Percentiles rank a stretch among this genome's conserved stretches.
Conservation (phyloP, 331 rosid genomes). For the Telfairia occidentalis region DNA sequence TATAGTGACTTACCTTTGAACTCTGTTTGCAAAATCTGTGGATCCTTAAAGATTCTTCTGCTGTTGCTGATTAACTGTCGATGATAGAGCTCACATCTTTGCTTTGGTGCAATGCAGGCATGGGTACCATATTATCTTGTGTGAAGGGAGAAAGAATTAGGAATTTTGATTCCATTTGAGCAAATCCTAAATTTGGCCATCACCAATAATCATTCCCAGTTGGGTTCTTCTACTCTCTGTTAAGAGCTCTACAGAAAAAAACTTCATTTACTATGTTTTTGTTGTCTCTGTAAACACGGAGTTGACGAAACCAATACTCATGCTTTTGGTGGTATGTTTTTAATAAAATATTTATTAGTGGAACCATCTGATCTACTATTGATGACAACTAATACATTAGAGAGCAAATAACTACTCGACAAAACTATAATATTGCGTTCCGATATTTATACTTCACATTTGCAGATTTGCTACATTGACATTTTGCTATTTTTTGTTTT, state of each 20-base stretch:
- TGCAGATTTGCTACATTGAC: too few relatives aligned
- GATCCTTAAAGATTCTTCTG: neutral
- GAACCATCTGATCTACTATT: too few relatives aligned
- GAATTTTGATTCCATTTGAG: neutral
- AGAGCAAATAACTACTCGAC: too few relatives aligned
- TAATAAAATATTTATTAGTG: too few relatives aligned
- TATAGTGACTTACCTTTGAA: neutral
- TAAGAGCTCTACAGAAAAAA: neutral
- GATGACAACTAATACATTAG: too few relatives aligned
- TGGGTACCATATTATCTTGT: constrained; percentile 37
- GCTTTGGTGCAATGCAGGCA: constrained; percentile 23
- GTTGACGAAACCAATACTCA: neutral
- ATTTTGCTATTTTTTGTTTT: too few relatives aligned
- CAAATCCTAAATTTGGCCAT: constrained; percentile 10
- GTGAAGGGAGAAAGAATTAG: constrained; percentile 39
- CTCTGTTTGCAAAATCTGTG: neutral
- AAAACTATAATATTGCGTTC: too few relatives aligned
- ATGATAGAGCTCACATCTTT: neutral
- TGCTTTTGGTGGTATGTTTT: too few relatives aligned
- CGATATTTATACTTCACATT: too few relatives aligned
- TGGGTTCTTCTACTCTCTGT: neutral
- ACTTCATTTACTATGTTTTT: neutral
- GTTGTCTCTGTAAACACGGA: neutral
- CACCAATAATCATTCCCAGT: neutral
- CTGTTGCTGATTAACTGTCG: neutral